Evolutionary conservation across 208 protist genomes (phyloP), one percentile per base, ranked within the genome.

Genomic region (Blastocrithidia nonstop): DNA sequence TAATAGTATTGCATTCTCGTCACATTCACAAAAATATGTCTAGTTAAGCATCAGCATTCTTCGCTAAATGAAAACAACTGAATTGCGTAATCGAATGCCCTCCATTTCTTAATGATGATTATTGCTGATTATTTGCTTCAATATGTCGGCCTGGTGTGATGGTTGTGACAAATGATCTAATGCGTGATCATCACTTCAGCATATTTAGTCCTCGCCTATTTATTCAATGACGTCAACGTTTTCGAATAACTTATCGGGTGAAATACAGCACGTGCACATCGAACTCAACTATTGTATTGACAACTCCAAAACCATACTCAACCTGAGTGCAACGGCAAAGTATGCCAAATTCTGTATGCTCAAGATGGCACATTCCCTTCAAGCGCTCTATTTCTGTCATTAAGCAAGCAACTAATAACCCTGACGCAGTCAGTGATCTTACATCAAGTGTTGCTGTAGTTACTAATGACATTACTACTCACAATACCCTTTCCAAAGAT

Each of bases 341-440:
- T 26, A 6, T 25, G 20, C 13, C 26, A 17, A 17, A 24, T 5
- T 8, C 46, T 39, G 0, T 69, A 83, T 36, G n/a, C n/a, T n/a
- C n/a, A n/a, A n/a, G n/a, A n/a, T 92, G 82, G 82, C 82, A 92
- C 61, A 28, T 92, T 15, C 82, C 82, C n/a, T 81, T 66, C 42
- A 22, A 85, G 6, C 31, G 54, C 19, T 40, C 37, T 24, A 63
- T 78, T 24, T 51, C 65, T 16, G 49, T 88, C 13, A 46, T 92
- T 26, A 64, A 84, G 31, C 82, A 92, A 31, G 78, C 63, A 19
- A 88, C 82, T 2, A 88, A 88, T 45, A 46, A 57, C 2, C n/a
- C n/a, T n/a, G n/a, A n/a, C n/a, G n/a, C n/a, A n/a, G n/a, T n/a
- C n/a, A n/a, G n/a, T n/a, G n/a, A n/a, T n/a, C n/a, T n/a, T n/a